A percentile compares a stretch with the other conserved stretches of the same genome.
Evolutionary conservation across 805 yeast genomes (phyloP).

Genomic region (Teunomyces tritomae): DNA sequence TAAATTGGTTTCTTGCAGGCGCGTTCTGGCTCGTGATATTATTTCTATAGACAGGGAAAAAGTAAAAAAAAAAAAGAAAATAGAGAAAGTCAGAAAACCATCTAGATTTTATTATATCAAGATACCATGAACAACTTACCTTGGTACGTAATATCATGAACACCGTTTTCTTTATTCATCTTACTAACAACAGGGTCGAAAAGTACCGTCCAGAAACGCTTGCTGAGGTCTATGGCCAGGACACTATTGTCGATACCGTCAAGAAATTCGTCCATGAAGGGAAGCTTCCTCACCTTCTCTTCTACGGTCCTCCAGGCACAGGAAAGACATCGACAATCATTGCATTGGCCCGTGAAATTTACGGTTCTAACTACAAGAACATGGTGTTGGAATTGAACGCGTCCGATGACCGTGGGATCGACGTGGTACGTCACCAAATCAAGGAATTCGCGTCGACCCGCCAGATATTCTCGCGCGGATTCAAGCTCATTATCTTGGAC

Average conservation of each 20-base stretch:
- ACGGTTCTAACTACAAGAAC: conserved; percentile 75
- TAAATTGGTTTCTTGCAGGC: conserved; percentile 15
- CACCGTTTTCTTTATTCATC: not conserved
- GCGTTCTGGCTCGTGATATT: conserved; percentile 4
- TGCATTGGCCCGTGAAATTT: conserved; percentile 83
- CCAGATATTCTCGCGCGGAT: conserved; percentile 84
- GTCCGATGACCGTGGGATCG: conserved; percentile 96
- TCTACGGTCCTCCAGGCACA: conserved; percentile 95
- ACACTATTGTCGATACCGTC: conserved; percentile 80
- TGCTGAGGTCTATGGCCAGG: conserved; percentile 90
- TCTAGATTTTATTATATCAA: not conserved
- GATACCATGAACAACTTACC: conserved; percentile 10
- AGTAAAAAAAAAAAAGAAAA: not conserved
- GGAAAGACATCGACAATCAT: conserved; percentile 88
- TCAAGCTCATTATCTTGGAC: conserved; percentile 87
- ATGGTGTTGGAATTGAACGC: conserved; percentile 96
- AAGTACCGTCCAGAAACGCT: conserved; percentile 85
- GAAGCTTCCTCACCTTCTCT: conserved; percentile 83
- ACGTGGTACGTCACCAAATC: conserved; percentile 95
- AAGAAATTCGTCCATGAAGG: conserved; percentile 81
- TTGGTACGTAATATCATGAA: conserved; percentile 9
- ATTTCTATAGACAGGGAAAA: not conserved
- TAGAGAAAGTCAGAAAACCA: not conserved
- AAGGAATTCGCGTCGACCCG: conserved; percentile 94
- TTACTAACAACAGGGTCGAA: conserved; percentile 63